A percentile compares a stretch with the other conserved stretches of the same genome.
Conservation (phyloP, 2,329 filamentous ascomycete genomes). For the Fusarium stilboides region DNA sequence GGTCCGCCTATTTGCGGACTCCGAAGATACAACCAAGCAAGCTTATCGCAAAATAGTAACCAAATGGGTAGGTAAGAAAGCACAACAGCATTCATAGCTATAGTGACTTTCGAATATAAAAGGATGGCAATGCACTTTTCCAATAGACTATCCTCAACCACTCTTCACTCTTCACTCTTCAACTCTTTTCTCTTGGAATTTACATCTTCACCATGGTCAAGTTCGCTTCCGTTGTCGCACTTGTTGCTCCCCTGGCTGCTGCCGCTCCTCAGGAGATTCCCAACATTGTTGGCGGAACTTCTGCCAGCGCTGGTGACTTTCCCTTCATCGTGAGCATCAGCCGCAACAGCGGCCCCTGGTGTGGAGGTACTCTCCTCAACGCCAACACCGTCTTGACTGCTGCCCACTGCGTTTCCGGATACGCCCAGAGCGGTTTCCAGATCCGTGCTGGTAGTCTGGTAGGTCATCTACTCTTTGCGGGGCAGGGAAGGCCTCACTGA, state of each 20-base stretch:
- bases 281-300: slow-evolving; percentile 48
- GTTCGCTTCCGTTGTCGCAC: slow-evolving; percentile 26
- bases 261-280: slow-evolving; percentile 28
- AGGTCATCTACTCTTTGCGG: background rate
- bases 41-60: slow-evolving; percentile 25
- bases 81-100: background rate
- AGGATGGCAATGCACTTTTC: background rate
- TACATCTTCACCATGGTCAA: slow-evolving; percentile 29
- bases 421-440: slow-evolving; percentile 31
- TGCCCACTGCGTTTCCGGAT: slow-evolving; percentile 48
- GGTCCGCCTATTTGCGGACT: slow-evolving; percentile 7
- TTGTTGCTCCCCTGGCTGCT: slow-evolving; percentile 34
- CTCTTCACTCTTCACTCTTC: slow-evolving; percentile 33
- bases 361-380: slow-evolving; percentile 52
- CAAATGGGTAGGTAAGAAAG: slow-evolving; percentile 15
- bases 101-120: slow-evolving; percentile 20
- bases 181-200: slow-evolving; percentile 14
- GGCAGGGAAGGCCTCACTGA: background rate
- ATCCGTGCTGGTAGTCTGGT: slow-evolving; percentile 51
- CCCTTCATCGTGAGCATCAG: slow-evolving; percentile 53
- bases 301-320: slow-evolving; percentile 49
- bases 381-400: slow-evolving; percentile 54
- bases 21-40: slow-evolving; percentile 17
- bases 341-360: slow-evolving; percentile 41
- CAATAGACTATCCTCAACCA: slow-evolving; percentile 1